Evolutionary conservation across 768 basidiomycete species (phyloP), one percentile per base, ranked within the genome.

Genomic region (Lentinula guzmanii): DNA sequence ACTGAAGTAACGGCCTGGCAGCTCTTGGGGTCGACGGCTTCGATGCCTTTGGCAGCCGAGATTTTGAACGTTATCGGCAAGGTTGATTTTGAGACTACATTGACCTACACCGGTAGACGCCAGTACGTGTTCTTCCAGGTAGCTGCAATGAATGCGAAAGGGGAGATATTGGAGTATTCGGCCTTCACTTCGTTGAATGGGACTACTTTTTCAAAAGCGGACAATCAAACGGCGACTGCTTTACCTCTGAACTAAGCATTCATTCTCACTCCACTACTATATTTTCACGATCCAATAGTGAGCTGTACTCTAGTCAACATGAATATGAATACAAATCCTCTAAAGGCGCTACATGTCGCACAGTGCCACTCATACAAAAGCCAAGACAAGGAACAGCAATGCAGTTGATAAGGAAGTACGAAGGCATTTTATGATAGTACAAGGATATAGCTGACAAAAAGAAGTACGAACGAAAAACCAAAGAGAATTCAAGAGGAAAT

Each of bases 21-120:
- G n/a, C 58, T 65, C 8, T 28, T 62, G 8, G 63, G 62, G 4
- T 64, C 64, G 1, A 43, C 39, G 16, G 6, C 10, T 35, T 52
- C 16, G 46, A 35, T 34, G 6, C 21, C 41, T 5, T 42, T 58
- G 10, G 10, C 35, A 34, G 33, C 18, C 5, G 46, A 34, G 1
- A n/a, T 10, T 48, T 33, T 60, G 10, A 28, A 28, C 35, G 45
- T 39, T 41, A 55, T 62, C 28, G 13, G 11, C 1, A 65, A 65
- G 45, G 16, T 42, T 13, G 66, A 65, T 4, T 65, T 67, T 52
- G 66, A 67, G 61, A 67, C 65, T 16, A 35, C 58, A 24, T 42
- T 67, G 4, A 61, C 54, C 37, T 52, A 60, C 35, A 58, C 18
- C 16, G 56, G 56, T 11, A 11, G 1, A 24, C 45, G 42, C 18